Evolutionary conservation across 2,329 filamentous ascomycete genomes (phyloP).

Genomic region (Iodosphaeria phyllophila): DNA sequence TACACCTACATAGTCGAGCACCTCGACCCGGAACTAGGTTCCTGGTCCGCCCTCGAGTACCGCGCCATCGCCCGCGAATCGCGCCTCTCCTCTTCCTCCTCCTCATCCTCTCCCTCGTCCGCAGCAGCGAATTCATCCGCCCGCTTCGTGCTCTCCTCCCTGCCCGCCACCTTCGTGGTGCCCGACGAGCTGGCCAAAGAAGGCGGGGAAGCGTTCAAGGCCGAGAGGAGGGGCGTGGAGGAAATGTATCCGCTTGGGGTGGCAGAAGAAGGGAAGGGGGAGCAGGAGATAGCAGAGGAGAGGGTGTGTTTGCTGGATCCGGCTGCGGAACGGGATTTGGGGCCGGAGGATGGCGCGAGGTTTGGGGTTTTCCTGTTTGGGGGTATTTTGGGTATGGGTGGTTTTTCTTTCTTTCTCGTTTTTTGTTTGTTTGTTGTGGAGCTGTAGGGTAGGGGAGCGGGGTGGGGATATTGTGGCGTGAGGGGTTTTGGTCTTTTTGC

Average conservation of each 20-base stretch:
- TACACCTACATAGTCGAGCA: conserved; percentile 98
- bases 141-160: conserved; percentile 65
- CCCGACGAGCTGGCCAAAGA: conserved; percentile 34
- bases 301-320: conserved; percentile 83
- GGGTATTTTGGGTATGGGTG: conserved; percentile 81
- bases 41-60: conserved; percentile 92
- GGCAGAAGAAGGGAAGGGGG: no score
- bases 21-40: conserved; percentile 81
- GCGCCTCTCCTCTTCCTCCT: conserved; percentile 41
- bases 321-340: conserved; percentile 60
- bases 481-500: no score
- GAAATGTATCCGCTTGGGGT: conserved; percentile 49
- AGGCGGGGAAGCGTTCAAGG: conserved; percentile 45
- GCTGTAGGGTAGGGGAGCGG: neutral
- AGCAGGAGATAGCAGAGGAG: no score
- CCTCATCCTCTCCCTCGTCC: conserved; percentile 71
- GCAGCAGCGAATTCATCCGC: conserved; percentile 40
- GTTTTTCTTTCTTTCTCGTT: conserved; percentile 7
- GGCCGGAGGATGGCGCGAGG: conserved; percentile 58
- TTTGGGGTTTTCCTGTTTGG: conserved; percentile 95
- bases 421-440: no score
- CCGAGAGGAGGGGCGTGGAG: conserved; percentile 66
- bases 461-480: no score
- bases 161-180: conserved; percentile 51
- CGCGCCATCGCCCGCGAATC: conserved; percentile 71